Percentiles rank a stretch among this genome's conserved stretches.
Conservation (phyloP, 2,329 filamentous ascomycete genomes). For the Aspergillus transmontanensis region DNA sequence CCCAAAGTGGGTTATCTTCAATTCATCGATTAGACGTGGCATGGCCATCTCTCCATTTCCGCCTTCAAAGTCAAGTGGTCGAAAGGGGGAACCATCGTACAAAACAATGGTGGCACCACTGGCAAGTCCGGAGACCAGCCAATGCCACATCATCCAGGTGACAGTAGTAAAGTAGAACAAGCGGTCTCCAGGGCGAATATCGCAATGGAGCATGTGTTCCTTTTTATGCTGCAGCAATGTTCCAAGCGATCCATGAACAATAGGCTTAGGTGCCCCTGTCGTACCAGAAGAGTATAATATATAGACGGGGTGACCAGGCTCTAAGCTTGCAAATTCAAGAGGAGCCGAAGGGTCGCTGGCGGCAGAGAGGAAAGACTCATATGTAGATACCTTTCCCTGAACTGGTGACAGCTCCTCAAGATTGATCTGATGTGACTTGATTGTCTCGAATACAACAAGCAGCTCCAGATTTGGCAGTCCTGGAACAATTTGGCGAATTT, state of each 20-base stretch:
- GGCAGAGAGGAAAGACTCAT: constrained; percentile 49
- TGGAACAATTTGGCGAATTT: constrained; percentile 75
- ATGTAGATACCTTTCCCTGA: constrained; percentile 44
- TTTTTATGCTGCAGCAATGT: constrained; percentile 97
- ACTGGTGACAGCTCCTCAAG: constrained; percentile 35
- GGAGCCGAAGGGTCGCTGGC: constrained; percentile 40
- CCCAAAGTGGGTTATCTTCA: constrained; percentile 88
- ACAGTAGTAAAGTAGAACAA: constrained; percentile 94
- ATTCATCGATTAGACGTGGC: constrained; percentile 76
- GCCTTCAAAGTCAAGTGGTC: constrained; percentile 59
- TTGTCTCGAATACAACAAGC: constrained; percentile 74
- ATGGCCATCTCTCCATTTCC: constrained; percentile 75
- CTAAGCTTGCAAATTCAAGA: constrained; percentile 73
- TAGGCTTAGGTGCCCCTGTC: constrained; percentile 84
- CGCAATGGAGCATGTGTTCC: constrained; percentile 85
- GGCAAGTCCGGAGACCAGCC: constrained; percentile 84
- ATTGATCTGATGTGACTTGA: constrained; percentile 45
- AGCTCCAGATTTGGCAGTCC: constrained; percentile 68
- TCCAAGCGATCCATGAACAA: constrained; percentile 87
- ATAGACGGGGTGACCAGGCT: constrained; percentile 86
- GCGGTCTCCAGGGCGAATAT: constrained; percentile 70
- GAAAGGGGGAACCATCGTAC: constrained; percentile 92
- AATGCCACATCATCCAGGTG: constrained; percentile 99
- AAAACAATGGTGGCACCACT: constrained; percentile 80
- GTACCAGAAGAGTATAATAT: constrained; percentile 94